Percentiles rank a stretch among this genome's conserved stretches.
Evolutionary conservation across 345 rosid species (phyloP).

Genomic region (Salix viminalis): DNA sequence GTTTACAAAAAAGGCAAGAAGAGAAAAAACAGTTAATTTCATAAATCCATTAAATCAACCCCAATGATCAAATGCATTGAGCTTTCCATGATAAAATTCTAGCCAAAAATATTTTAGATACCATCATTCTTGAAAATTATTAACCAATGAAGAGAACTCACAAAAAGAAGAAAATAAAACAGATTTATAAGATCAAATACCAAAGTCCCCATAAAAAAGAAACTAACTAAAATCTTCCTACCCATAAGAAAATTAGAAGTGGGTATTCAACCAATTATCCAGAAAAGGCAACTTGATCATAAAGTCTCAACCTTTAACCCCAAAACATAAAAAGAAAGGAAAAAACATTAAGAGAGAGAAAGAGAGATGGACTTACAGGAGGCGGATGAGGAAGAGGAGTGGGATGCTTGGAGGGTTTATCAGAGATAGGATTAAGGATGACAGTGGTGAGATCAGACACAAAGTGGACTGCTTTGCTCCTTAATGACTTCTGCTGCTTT

Average conservation of each 20-base stretch:
- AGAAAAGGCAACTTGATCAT: not conserved
- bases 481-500: constrained; percentile 60
- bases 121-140: not conserved
- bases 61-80: not conserved
- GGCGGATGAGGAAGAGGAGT: constrained; percentile 24
- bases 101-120: not conserved
- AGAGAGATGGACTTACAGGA: constrained; percentile 26
- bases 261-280: not conserved
- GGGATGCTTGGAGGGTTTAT: constrained; percentile 49
- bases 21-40: not conserved
- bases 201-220: not conserved
- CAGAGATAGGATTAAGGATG: constrained; percentile 90
- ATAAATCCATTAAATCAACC: not conserved
- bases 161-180: not conserved
- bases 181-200: not conserved
- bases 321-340: not conserved
- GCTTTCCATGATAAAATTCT: not conserved
- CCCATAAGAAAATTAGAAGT: not conserved
- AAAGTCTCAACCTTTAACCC: not conserved
- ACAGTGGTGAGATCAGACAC: constrained; percentile 93
- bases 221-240: not conserved
- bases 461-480: constrained; percentile 89
- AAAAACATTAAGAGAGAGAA: not conserved
- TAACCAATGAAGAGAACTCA: not conserved
- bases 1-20: not conserved